Evolutionary conservation across 257 asterid species (phyloP), one percentile per base, ranked within the genome.

Genomic region (Ligustrum vulgare): DNA sequence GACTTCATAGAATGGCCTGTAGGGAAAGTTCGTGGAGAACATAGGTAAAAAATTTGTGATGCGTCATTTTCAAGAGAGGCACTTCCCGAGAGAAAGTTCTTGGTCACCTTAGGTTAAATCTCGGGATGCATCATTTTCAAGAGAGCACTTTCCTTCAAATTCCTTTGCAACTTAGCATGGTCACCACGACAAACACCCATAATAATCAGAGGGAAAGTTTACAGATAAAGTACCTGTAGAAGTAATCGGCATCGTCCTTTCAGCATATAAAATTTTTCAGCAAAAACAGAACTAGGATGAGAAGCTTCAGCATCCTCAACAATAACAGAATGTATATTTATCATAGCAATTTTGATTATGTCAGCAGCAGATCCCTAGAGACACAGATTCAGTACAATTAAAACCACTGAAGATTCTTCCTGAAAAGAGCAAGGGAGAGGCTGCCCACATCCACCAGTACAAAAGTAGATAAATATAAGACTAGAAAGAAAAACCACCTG

Each of bases 351-450:
- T 83, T 94, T 94, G 79, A 94, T 86, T 77, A 94, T 86, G 87
- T 94, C 99, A 28, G 99, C 98, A 76, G 99, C 98, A 74, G 99
- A 94, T 72, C 99, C 99, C 98, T 94, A 56, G 60, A 82, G 74
- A 78, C 60, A 65, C 23, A 73, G 62, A 76, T 72, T 35, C 56
- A 51, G 51, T 72, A 66, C 36, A 70, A 49, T 35, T 72, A 63
- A 65, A 65, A 81, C 72, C 23, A 56, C 49, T 56, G 36, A 67
- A 78, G 54, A 75, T 37, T 37, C 78, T 72, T 33, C 71, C 65
- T 35, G 22, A 39, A 35, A 23, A 16, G n/a, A 65, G 28, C 28
- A 63, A 15, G 58, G 65, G 28, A 28, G 20, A 23, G 20, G 23
- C 15, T 15, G 13, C 49, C 49, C 3, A 41, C 49, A 41, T 41